Conservation (phyloP, 345 rosid species). For the Populus deltoides region DNA sequence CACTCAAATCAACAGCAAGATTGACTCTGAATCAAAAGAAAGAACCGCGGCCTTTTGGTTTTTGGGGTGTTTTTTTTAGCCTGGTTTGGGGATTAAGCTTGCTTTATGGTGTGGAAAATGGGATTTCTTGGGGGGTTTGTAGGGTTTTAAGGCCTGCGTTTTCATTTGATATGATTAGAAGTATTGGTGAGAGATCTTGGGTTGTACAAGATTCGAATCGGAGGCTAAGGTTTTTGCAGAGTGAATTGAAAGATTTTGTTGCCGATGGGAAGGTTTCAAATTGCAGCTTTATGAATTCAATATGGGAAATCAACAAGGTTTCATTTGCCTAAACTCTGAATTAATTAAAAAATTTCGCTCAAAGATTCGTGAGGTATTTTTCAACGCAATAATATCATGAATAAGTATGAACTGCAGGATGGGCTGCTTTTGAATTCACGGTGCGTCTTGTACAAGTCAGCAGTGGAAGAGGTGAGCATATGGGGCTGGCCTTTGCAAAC, state of each 20-base stretch:
- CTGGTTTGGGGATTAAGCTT: slow-evolving; percentile 37
- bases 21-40: slow-evolving; percentile 15
- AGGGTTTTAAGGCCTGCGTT: slow-evolving; percentile 43
- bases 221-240: slow-evolving; percentile 50
- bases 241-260: slow-evolving; percentile 39
- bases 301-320: slow-evolving; percentile 74
- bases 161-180: slow-evolving; percentile 43
- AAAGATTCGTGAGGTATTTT: background rate
- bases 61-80: slow-evolving; percentile 16
- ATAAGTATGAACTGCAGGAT: slow-evolving; percentile 34
- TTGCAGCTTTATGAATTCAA: slow-evolving; percentile 48
- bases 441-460: slow-evolving; percentile 67
- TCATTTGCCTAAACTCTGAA: background rate
- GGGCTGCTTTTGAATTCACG: slow-evolving; percentile 54
- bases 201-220: slow-evolving; percentile 32
- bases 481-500: slow-evolving; percentile 99
- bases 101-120: slow-evolving; percentile 43
- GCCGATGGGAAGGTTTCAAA: slow-evolving; percentile 37
- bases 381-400: background rate
- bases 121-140: slow-evolving; percentile 36
- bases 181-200: slow-evolving; percentile 46
- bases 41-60: background rate
- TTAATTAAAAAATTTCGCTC: background rate
- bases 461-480: slow-evolving; percentile 70
- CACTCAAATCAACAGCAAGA: slow-evolving; percentile 42